Conservation (phyloP, 139 green algal genomes). For the Chlamydomonas urium region DNA sequence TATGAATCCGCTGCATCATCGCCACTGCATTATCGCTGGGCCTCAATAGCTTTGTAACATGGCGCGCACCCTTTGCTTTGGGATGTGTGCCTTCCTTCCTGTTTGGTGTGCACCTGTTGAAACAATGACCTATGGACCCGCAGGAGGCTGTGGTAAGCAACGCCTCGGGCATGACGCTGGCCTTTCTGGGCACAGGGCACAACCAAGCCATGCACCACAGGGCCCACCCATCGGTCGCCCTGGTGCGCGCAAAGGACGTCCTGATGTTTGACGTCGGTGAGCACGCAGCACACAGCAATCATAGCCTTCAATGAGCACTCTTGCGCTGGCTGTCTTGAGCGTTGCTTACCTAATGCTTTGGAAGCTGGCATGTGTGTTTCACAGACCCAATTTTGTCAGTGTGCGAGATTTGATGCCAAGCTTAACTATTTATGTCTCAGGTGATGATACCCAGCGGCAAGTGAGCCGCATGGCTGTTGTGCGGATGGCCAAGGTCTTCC, state of each 20-base stretch:
- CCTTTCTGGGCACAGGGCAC: constrained; percentile 30
- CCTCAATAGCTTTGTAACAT: neutral
- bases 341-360: constrained; percentile 7
- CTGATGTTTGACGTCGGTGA: constrained; percentile 74
- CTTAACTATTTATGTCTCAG: constrained; percentile 16
- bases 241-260: constrained; percentile 50
- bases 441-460: constrained; percentile 74
- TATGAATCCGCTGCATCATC: too few relatives aligned
- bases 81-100: neutral
- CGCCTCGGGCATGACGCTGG: constrained; percentile 34
- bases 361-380: constrained; percentile 5
- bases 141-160: constrained; percentile 24
- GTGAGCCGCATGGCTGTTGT: constrained; percentile 47
- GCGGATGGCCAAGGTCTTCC: constrained; percentile 56
- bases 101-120: neutral
- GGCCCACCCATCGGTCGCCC: constrained; percentile 34
- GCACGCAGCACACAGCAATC: neutral
- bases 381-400: neutral
- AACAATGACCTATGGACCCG: neutral
- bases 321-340: neutral
- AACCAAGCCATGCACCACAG: constrained; percentile 10
- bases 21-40: neutral
- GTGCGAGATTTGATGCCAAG: neutral
- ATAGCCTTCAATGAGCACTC: neutral
- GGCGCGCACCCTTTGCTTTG: neutral